Base-by-base conservation (phyloP, 2,329 filamentous ascomycete species). In the Mycosphaerella sp. region DNA sequence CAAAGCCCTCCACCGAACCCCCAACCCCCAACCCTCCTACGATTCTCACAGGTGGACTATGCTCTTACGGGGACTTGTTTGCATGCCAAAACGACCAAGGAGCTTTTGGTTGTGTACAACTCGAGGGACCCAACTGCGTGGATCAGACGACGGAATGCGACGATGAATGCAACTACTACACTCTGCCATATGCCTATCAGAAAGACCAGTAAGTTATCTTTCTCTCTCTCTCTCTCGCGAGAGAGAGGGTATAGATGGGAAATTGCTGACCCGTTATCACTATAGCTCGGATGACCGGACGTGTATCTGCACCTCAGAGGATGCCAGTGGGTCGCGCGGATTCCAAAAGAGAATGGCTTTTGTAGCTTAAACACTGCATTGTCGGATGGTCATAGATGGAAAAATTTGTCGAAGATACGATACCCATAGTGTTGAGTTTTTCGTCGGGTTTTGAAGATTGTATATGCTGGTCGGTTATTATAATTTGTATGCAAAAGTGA, bases 101-200 rank as follows among this genome's bases (percentile, higher is more conserved):
- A 9, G 48, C 48, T 13, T 44, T 30, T 18, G 48, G 48, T 17
- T 50, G 49, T 35, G 36, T 51, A 8, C 49, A 45, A 17, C 32
- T 45, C 35, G 49, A 13, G 13, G 30, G 8, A 10, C 42, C 35
- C 8, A 51, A 51, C 18, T 51, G 49, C 27, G 49, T 51, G n/a
- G 35, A 41, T 25, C 49, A 46, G 42, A 51, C 49, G 13, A 10
- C 41, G n/a, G 34, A 8, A 13, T 51, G 49, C 32, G 42, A 51
- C 40, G 41, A 18, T 28, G 34, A 12, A 2, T 51, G 49, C n/a
- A 32, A 25, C 14, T 39, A 13, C 9, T 21, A 27, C 39, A 14
- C 28, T 6, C 3, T 3, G 10, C 32, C 32, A n/a, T 51, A 45
- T 27, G 34, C 42, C n/a, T 51, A 51, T 10, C 18, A 41, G 42